Conservation (phyloP, 768 basidiomycete species). For the Exsudoporus frostii region DNA sequence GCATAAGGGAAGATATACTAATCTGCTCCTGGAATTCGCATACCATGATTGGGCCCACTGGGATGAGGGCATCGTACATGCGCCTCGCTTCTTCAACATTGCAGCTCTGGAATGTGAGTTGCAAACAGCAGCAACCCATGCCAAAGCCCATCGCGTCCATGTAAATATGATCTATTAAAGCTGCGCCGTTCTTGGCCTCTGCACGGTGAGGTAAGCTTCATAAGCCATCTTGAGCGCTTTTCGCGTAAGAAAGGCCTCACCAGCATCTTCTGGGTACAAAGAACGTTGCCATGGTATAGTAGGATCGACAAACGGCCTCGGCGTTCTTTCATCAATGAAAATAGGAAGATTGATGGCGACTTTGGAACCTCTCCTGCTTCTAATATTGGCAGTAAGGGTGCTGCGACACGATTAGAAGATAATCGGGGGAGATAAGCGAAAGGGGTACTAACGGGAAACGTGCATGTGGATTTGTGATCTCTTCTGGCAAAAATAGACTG, state of each 20-base stretch:
- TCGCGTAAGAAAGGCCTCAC: constrained; percentile 40
- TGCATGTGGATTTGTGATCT: constrained; percentile 95
- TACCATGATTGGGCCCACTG: constrained; percentile 94
- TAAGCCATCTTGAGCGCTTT: constrained; percentile 9
- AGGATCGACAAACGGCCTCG: constrained; percentile 86
- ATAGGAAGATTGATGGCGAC: constrained; percentile 94
- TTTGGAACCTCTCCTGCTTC: constrained; percentile 85
- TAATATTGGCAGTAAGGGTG: constrained; percentile 96
- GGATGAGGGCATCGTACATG: constrained; percentile 95
- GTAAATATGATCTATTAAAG: constrained; percentile 88
- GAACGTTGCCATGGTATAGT: constrained; percentile 85
- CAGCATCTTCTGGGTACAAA: constrained; percentile 81
- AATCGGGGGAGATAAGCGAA: constrained; percentile 3
- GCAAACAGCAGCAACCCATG: constrained; percentile 98
- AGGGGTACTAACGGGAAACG: constrained; percentile 85
- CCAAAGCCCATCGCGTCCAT: constrained; percentile 99
- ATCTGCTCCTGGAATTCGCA: constrained; percentile 15
- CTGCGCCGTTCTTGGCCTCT: constrained; percentile 92
- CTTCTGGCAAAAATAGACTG: constrained; percentile 90
- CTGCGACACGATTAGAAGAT: constrained; percentile 41
- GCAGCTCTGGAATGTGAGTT: constrained; percentile 96
- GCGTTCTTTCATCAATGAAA: constrained; percentile 84
- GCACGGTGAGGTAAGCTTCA: background rate
- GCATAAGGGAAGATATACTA: constrained; percentile 1
- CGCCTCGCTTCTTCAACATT: constrained; percentile 88